phyloP scores from a whole-genome alignment of 2,329 filamentous ascomycete species.

The Chaetomiaceae sp. region DNA sequence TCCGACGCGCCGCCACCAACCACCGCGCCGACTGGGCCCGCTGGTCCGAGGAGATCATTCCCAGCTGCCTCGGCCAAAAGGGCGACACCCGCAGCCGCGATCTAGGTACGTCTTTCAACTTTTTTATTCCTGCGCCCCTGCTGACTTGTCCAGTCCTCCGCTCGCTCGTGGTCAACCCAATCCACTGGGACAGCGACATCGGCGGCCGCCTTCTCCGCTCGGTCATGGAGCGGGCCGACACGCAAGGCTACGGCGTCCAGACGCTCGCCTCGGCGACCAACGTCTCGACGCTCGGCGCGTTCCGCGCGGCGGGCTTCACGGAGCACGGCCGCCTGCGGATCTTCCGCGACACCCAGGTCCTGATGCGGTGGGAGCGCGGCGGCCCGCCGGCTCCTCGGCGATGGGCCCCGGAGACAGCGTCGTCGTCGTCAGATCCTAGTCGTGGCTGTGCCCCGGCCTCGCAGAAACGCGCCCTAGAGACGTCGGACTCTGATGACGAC shows the following conservation, averaged over 20 bases:
- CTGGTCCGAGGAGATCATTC: slow-evolving; percentile 2
- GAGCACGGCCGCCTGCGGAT: neutral
- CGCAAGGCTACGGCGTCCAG: neutral
- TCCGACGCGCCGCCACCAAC: neutral
- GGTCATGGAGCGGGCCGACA: neutral
- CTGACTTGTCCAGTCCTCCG: neutral
- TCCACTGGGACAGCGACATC: slow-evolving; percentile 3
- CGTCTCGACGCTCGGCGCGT: neutral
- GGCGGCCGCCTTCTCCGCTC: neutral
- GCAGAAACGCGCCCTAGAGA: too few species aligned
- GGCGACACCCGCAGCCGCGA: neutral
- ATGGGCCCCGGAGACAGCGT: neutral
- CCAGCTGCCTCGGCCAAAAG: neutral
- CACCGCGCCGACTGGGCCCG: neutral
- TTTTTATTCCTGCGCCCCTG: neutral
- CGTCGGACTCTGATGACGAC: too few species aligned
- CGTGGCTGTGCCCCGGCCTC: too few species aligned
- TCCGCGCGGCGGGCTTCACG: neutral
- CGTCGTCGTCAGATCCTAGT: too few species aligned
- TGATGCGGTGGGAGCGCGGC: neutral
- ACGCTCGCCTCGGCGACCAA: neutral
- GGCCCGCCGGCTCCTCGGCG: neutral
- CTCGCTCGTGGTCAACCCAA: neutral
- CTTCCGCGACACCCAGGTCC: neutral
- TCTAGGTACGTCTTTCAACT: neutral